Percentiles rank a stretch among this genome's conserved stretches.
phyloP scores from a whole-genome alignment of 495 filamentous ascomycete genomes.

The Mycothermus thermophilus region DNA sequence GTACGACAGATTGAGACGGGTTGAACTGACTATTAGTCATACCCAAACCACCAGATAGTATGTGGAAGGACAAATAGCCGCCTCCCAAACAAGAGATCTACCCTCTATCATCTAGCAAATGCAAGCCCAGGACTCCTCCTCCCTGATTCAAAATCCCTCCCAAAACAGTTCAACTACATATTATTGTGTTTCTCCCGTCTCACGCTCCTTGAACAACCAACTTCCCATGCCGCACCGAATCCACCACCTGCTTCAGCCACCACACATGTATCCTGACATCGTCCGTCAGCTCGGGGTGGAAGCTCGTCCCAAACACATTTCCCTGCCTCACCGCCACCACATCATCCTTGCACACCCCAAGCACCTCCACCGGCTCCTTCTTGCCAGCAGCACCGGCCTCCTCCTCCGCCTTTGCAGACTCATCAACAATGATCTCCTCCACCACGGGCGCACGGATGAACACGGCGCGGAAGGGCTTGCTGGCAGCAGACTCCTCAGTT shows the following conservation, averaged over 20 bases:
- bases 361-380: constrained; percentile 3
- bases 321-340: constrained; percentile 85
- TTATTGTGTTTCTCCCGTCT: no score
- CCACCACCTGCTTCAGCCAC: constrained; percentile 69
- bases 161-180: no score
- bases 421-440: constrained; percentile 56
- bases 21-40: no score
- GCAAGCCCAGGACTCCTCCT: no score
- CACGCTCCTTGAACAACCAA: no score
- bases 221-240: constrained; percentile 8
- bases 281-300: constrained; percentile 87
- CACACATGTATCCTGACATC: constrained; percentile 84
- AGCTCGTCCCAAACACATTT: constrained; percentile 93
- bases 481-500: neutral
- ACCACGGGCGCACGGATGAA: constrained; percentile 95
- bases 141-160: no score
- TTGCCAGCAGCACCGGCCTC: constrained; percentile 25
- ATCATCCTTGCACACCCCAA: constrained; percentile 45
- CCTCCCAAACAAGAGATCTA: no score
- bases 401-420: no score
- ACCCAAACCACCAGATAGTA: no score
- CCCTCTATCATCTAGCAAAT: no score
- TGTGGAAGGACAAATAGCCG: no score
- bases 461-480: constrained; percentile 55
- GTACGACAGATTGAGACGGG: no score